Base-by-base conservation (phyloP, 768 basidiomycete genomes). In the Grammothele lineata region DNA sequence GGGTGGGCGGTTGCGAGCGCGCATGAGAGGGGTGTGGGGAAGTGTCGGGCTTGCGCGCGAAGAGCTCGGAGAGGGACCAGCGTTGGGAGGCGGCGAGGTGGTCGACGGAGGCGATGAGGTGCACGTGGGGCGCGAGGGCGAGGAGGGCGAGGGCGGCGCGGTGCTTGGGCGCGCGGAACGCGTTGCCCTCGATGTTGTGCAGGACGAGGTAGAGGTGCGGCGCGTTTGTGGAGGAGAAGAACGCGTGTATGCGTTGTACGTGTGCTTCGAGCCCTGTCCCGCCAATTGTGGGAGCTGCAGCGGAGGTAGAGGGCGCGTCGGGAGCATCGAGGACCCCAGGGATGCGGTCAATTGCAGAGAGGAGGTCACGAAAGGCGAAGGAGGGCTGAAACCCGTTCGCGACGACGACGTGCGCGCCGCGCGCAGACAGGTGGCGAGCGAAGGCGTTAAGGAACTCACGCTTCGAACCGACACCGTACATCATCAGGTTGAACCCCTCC, bases 401-500 rank as follows among this genome's bases (percentile, higher is more conserved):
- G 9, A 59, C 55, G 18, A 56, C 44, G 43, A 54, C 53, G 33
- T 53, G 55, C 19, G 2, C 48, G 43, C 46, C 50, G 1, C 21
- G 27, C 32, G 25, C 77, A 6, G 77, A 65, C 18, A 67, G 60
- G 0, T 74, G 67, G 4, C 62, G 69, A 1, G 86, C 91, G 46
- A 96, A 89, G 18, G 77, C 70, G 60, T 95, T 89, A 25, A 99
- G 70, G 8, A 86, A 55, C 15, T 60, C 63, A 45, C 90, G 75
- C 63, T 99, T 99, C 17, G 91, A 94, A 5, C 95, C 95, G 57
- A 82, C 79, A 1, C 95, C 95, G 58, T 92, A 91, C 64, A 91
- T 83, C 17, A 94, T 65, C 36, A 97, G 68, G 63, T 90, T 93
- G 73, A 92, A 97, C 1, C 92, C 93, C 61, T 84, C 78, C 2